phyloP scores from a whole-genome alignment of 331 rosid genomes.

The Cucumis variabilis region DNA sequence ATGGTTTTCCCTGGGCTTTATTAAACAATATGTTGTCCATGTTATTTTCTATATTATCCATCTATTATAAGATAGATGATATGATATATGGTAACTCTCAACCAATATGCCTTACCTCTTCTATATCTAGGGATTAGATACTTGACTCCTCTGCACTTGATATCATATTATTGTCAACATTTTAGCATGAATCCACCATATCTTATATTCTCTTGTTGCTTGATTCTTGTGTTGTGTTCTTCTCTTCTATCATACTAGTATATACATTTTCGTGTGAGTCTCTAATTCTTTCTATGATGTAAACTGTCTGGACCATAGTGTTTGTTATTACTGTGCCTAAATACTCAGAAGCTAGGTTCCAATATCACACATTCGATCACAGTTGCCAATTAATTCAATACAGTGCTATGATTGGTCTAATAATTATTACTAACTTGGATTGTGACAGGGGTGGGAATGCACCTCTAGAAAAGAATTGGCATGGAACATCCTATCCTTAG shows the following conservation, averaged over 20 bases:
- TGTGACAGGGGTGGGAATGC: slow-evolving; percentile 86
- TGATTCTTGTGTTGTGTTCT: background rate
- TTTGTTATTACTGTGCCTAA: background rate
- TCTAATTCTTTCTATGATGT: background rate
- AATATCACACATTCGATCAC: background rate
- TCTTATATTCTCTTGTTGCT: background rate
- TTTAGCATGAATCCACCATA: background rate
- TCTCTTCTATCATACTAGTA: background rate
- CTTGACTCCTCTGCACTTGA: background rate
- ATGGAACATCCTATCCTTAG: slow-evolving; percentile 82
- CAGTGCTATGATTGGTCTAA: slow-evolving; percentile 10
- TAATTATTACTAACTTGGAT: slow-evolving; percentile 32
- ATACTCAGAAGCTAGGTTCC: background rate
- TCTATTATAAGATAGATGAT: no score
- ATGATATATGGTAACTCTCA: no score
- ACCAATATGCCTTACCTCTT: background rate
- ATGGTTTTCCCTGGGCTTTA: no score
- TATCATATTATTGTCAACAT: background rate
- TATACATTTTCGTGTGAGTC: background rate
- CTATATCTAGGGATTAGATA: background rate
- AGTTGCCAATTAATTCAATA: background rate
- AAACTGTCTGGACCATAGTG: background rate
- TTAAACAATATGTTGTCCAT: no score
- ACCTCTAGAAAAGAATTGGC: slow-evolving; percentile 66
- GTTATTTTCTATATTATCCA: no score